Conservation (phyloP, 2,329 filamentous ascomycete species). For the Cryphonectria japonica region DNA sequence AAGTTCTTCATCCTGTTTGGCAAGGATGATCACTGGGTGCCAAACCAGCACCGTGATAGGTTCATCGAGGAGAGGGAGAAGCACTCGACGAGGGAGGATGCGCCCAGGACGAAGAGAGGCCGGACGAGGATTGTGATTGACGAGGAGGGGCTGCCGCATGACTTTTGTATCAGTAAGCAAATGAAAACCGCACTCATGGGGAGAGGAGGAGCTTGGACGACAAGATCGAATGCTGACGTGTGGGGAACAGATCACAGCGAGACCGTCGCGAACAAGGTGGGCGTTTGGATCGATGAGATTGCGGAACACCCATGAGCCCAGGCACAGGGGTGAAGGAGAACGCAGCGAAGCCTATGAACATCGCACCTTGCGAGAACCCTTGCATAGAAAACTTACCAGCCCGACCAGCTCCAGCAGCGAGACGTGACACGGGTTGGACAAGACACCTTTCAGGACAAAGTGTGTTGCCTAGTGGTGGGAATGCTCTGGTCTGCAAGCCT, state of each 20-base stretch:
- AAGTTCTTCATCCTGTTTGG: slow-evolving; percentile 66
- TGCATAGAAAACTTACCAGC: neutral
- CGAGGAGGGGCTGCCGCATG: slow-evolving; percentile 60
- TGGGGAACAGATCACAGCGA: slow-evolving; percentile 49
- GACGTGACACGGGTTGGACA: neutral
- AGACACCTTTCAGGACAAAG: neutral
- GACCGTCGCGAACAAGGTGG: slow-evolving; percentile 52
- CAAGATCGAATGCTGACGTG: slow-evolving; percentile 23
- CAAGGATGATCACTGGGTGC: slow-evolving; percentile 65
- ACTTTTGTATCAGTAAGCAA: slow-evolving; percentile 60
- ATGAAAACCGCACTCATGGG: neutral
- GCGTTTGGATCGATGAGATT: slow-evolving; percentile 58
- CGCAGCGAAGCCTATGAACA: neutral
- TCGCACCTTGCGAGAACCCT: neutral
- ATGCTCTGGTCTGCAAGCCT: no score
- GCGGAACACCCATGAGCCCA: slow-evolving; percentile 26
- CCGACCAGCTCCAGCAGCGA: neutral
- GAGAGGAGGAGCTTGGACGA: neutral
- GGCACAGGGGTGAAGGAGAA: neutral
- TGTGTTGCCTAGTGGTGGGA: neutral
- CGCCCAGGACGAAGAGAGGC: slow-evolving; percentile 36
- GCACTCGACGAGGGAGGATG: slow-evolving; percentile 36
- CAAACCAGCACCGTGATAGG: slow-evolving; percentile 56
- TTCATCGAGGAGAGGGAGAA: slow-evolving; percentile 53
- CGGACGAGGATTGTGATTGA: slow-evolving; percentile 58